Percentiles rank a stretch among this genome's conserved stretches.
Evolutionary conservation across 2,329 filamentous ascomycete species (phyloP).

Genomic region (Fonsecaea monophora): DNA sequence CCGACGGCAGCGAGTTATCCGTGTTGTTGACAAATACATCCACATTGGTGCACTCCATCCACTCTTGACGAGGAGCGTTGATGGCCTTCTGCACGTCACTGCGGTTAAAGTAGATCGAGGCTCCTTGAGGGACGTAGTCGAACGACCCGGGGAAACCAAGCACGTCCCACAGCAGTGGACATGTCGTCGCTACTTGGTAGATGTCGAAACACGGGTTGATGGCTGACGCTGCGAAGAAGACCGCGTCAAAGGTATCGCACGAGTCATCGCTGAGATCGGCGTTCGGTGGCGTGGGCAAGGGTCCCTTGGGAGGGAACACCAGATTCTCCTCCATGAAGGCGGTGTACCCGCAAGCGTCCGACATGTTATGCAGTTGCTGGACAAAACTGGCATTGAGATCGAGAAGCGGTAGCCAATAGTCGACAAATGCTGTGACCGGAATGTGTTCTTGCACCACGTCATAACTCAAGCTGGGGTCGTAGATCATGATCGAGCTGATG

Average conservation of each 20-base stretch:
- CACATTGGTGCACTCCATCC: conserved; percentile 62
- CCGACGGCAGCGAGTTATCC: conserved; percentile 58
- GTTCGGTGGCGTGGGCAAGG: conserved; percentile 62
- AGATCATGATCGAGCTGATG: conserved; percentile 72
- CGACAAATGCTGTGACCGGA: conserved; percentile 51
- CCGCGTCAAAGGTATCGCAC: conserved; percentile 66
- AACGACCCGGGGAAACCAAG: conserved; percentile 72
- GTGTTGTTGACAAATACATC: conserved; percentile 55
- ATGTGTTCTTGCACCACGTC: conserved; percentile 59
- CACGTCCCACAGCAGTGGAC: conserved; percentile 72
- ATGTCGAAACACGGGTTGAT: conserved; percentile 81
- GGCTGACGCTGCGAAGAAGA: conserved; percentile 60
- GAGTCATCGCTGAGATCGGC: conserved; percentile 51
- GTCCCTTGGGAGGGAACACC: conserved; percentile 70
- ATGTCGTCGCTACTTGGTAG: conserved; percentile 75
- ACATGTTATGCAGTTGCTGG: conserved; percentile 48
- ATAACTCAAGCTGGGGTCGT: conserved; percentile 70
- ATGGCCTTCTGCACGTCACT: conserved; percentile 72
- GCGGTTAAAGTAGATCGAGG: conserved; percentile 73
- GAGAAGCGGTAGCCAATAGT: conserved; percentile 52
- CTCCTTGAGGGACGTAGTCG: conserved; percentile 67
- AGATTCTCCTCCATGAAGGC: conserved; percentile 59
- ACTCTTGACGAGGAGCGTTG: conserved; percentile 65
- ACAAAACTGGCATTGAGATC: conserved; percentile 55
- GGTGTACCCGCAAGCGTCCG: conserved; percentile 56